Conservation (phyloP, 495 filamentous ascomycete species). For the Xylaria telfairii region DNA sequence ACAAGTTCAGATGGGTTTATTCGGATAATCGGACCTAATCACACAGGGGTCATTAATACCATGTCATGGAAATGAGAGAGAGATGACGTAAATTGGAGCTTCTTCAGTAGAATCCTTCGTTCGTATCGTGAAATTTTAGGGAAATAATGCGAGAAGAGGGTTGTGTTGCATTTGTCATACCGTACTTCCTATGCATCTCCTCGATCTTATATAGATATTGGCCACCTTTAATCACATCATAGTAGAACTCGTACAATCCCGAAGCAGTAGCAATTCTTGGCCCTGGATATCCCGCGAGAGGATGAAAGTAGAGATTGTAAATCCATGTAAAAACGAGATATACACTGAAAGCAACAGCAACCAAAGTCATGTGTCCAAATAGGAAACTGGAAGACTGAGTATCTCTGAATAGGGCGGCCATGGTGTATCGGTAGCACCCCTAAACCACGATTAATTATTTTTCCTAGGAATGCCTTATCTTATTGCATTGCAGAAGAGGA, state of each 20-base stretch:
- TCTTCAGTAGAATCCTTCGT: not conserved
- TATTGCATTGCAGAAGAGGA: not conserved
- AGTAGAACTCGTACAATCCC: constrained; percentile 51
- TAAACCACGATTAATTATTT: not conserved
- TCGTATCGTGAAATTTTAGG: no score
- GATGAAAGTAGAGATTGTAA: constrained; percentile 22
- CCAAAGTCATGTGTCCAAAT: not conserved
- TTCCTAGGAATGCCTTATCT: not conserved
- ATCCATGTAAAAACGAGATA: not conserved
- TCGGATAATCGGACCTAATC: constrained; percentile 55
- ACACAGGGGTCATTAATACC: not conserved
- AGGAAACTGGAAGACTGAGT: not conserved
- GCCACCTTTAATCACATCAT: constrained; percentile 43
- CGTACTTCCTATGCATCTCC: constrained; percentile 47
- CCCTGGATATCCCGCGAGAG: constrained; percentile 48
- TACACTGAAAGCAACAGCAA: not conserved
- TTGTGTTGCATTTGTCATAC: not conserved
- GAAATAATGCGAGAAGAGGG: no score
- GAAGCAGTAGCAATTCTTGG: constrained; percentile 54
- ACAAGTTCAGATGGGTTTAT: constrained; percentile 47
- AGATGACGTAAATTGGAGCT: not conserved
- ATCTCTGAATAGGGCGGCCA: not conserved
- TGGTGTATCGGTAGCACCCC: not conserved
- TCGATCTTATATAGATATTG: constrained; percentile 45
- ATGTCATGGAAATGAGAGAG: not conserved